Base-by-base conservation (phyloP, 2,329 filamentous ascomycete genomes). In the Fusarium tuaranense region DNA sequence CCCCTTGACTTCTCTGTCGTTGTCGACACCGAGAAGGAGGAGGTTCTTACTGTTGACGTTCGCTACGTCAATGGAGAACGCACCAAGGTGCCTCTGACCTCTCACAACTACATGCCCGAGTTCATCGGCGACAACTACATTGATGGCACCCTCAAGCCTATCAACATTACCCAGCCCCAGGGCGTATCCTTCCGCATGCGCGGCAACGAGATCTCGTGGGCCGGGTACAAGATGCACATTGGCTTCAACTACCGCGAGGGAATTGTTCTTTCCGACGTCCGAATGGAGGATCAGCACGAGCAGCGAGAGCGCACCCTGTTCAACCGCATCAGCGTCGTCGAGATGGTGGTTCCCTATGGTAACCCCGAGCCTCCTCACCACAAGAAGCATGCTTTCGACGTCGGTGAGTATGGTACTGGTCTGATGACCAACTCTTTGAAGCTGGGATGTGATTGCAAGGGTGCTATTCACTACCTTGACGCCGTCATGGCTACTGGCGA, bases 401-500 rank as follows among this genome's bases (percentile, higher is more conserved):
- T 95, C 1, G 93, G 93, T 71, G 93, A 95, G 82, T 95, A 95
- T 77, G 94, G 94, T 39, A 93, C 92, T 38, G 94, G 94, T 13
- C 95, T 95, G 82, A 95, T 95, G 93, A 94, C 93, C 71, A 95
- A 95, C 83, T 93, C 91, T 44, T 86, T 96, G n/a, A 87, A 91
- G 14, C 85, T 95, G 8, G 93, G 94, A 60, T 95, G 94, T 78
- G 94, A 96, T 83, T 97, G 95, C 88, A 97, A 97, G 83, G 95
- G 95, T 14, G 91, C 92, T 1, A 98, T 98, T 78, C 94, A 97
- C 82, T 98, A 98, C 82, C 91, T 98, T 82, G 94, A 97, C 78
- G 95, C 94, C 7, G 90, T 93, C 36, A 97, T 98, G 82, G 93
- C 95, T 61, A 95, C 95, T 70, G 88, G 91, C n/a, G 89, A 91